Percentiles rank a stretch among this genome's conserved stretches.
Evolutionary conservation across 2,329 filamentous ascomycete species (phyloP).

Genomic region (Aspergillaceae sp.): DNA sequence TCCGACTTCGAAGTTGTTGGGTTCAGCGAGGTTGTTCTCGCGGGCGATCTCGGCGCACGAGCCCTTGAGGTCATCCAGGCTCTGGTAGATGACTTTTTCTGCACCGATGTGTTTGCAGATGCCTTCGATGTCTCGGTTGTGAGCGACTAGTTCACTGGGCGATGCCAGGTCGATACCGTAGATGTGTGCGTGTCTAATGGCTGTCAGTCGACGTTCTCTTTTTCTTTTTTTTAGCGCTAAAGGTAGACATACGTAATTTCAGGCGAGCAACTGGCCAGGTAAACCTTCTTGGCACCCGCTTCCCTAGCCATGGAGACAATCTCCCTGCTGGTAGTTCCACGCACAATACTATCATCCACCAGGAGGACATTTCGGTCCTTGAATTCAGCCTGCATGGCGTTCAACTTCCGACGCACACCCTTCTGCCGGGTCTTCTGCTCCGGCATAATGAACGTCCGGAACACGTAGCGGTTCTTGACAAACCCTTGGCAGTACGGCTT

Average conservation of each 20-base stretch:
- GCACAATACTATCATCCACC: slow-evolving; percentile 83
- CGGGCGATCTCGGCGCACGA: slow-evolving; percentile 64
- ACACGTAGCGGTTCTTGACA: slow-evolving; percentile 83
- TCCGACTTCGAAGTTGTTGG: slow-evolving; percentile 70
- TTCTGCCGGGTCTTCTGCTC: slow-evolving; percentile 73
- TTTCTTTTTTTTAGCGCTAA: background rate
- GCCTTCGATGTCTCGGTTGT: slow-evolving; percentile 52
- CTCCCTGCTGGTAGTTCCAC: slow-evolving; percentile 72
- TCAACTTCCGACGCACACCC: slow-evolving; percentile 81
- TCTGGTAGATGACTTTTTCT: slow-evolving; percentile 69
- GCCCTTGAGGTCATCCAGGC: slow-evolving; percentile 67
- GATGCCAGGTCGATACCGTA: slow-evolving; percentile 73
- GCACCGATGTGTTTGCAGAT: slow-evolving; percentile 63
- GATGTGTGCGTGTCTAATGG: slow-evolving; percentile 62
- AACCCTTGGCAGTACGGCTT: slow-evolving; percentile 76
- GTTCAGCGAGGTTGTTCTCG: slow-evolving; percentile 45
- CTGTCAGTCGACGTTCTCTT: slow-evolving; percentile 4
- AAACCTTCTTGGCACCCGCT: slow-evolving; percentile 70
- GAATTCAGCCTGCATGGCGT: slow-evolving; percentile 79
- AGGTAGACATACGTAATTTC: slow-evolving; percentile 53
- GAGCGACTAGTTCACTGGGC: slow-evolving; percentile 61
- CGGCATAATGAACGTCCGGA: slow-evolving; percentile 80
- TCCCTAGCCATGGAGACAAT: slow-evolving; percentile 80
- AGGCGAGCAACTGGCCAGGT: slow-evolving; percentile 74
- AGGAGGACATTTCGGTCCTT: slow-evolving; percentile 68